Evolutionary conservation across 768 basidiomycete species (phyloP), one percentile per base, ranked within the genome.

Genomic region (Boletus edulis): DNA sequence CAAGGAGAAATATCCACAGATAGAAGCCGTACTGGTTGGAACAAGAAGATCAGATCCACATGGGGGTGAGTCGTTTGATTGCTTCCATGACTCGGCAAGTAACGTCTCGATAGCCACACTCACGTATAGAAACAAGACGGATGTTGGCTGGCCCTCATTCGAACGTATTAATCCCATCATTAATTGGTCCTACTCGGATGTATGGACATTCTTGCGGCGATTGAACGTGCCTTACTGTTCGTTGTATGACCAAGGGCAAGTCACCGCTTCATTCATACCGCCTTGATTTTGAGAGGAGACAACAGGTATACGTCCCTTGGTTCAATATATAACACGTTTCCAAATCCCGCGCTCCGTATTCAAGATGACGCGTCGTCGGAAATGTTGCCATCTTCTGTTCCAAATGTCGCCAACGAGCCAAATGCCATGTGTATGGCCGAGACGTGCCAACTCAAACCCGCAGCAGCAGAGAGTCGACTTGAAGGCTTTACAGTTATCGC

Each of bases 231-330:
- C 89, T 2, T 99, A 95, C 68, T 99, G 97, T 68, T 67, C 70
- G 37, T 68, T 99, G 41, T 99, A 99, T 65, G 93, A 98, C 63
- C 78, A 89, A 73, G 97, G 96, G 90, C 95, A 54, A 52, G 86
- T 70, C 12, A 49, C 48, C 12, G 1, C 49, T 47, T 14, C 38
- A 46, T 20, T 44, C 47, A 4, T 40, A 22, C 50, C 29, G 38
- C 31, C 38, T 20, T 24, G 10, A 35, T 34, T 43, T 39, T 57
- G 32, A 54, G 44, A 32, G 8, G 15, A 42, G 20, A 20, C 39
- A 7, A 46, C 59, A 96, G 94, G n/a, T 99, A 96, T 72, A 99
- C 97, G 3, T 98, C 96, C 5, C 83, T 99, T 18, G 96, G 97
- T 17, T 97, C 95, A 12, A 94, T 89, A 9, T 91, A 84, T 73